Conservation (phyloP, 495 filamentous ascomycete genomes). For the Glutinoglossum americanum region DNA sequence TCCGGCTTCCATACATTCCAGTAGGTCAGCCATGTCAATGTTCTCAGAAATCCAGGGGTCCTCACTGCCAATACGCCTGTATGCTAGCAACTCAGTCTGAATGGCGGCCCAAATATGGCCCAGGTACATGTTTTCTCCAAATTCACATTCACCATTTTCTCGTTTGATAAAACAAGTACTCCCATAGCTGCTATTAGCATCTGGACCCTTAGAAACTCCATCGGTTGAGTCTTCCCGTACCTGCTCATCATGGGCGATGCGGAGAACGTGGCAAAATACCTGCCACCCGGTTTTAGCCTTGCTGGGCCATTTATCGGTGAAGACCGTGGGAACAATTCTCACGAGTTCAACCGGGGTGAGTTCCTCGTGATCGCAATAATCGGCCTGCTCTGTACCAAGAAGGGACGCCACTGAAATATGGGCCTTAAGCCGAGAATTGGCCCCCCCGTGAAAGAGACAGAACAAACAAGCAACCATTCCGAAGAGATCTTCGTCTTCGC, state of each 20-base stretch:
- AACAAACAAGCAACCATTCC: constrained; percentile 20
- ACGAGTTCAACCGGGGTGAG: background rate
- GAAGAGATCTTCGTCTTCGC: constrained; percentile 20
- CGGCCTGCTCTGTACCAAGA: background rate
- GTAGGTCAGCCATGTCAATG: too few relatives aligned
- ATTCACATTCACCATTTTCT: too few relatives aligned
- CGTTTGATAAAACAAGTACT: too few relatives aligned
- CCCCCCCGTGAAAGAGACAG: constrained; percentile 16
- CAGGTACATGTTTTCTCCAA: too few relatives aligned
- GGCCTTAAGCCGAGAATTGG: constrained; percentile 10
- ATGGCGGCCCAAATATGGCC: too few relatives aligned
- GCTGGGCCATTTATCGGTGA: constrained; percentile 3
- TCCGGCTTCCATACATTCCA: too few relatives aligned
- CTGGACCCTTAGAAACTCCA: too few relatives aligned
- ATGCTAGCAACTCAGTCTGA: too few relatives aligned
- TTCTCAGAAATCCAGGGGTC: too few relatives aligned
- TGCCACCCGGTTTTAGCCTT: constrained; percentile 7
- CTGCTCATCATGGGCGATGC: background rate
- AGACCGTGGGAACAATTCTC: background rate
- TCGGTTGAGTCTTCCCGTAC: too few relatives aligned
- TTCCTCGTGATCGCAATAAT: background rate
- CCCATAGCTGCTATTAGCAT: too few relatives aligned
- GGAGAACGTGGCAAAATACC: constrained; percentile 4
- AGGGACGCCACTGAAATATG: background rate
- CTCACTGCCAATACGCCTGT: too few relatives aligned